These are phyloP conservation scores for Rhexocercosporidium sp. DNA, from an alignment of 2,329 filamentous ascomycete genomes.

Conservation along the genomic window DNA sequence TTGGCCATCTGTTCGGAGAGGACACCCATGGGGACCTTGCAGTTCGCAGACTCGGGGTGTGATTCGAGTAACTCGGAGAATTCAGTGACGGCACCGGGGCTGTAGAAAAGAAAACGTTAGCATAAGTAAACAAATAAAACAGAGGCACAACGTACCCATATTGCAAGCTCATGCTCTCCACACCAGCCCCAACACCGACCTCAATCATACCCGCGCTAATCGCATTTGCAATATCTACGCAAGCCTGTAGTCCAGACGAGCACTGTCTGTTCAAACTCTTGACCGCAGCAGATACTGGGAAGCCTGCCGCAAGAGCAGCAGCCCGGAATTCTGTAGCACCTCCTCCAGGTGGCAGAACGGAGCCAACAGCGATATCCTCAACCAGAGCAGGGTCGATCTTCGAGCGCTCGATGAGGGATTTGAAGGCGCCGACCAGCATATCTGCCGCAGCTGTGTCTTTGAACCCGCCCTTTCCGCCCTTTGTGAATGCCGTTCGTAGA, in stretches of 20 bases:
- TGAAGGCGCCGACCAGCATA: constrained; percentile 82
- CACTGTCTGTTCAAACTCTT: constrained; percentile 93
- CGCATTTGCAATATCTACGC: constrained; percentile 92
- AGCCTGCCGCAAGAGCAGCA: constrained; percentile 86
- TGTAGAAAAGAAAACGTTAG: constrained; percentile 42
- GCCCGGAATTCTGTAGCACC: constrained; percentile 97
- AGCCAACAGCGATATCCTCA: constrained; percentile 91
- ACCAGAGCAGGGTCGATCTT: constrained; percentile 87
- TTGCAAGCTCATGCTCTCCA: constrained; percentile 93
- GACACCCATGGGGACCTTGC: constrained; percentile 96
- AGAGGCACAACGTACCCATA: constrained; percentile 72
- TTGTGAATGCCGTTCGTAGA: constrained; percentile 90
- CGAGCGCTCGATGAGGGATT: constrained; percentile 81
- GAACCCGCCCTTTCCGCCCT: constrained; percentile 90
- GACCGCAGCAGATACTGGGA: constrained; percentile 84
- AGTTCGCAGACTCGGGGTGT: constrained; percentile 85
- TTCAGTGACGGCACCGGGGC: constrained; percentile 84
- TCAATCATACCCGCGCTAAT: constrained; percentile 94
- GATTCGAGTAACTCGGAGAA: constrained; percentile 89
- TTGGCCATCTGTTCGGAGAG: constrained; percentile 95
- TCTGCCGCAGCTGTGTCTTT: constrained; percentile 92
- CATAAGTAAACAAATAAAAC: background rate
- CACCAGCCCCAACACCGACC: constrained; percentile 89
- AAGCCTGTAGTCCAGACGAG: constrained; percentile 89
- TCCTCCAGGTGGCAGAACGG: constrained; percentile 88